These are phyloP conservation scores for Gossypium herbaceum DNA, from an alignment of 345 rosid genomes.

Conservation along the genomic window DNA sequence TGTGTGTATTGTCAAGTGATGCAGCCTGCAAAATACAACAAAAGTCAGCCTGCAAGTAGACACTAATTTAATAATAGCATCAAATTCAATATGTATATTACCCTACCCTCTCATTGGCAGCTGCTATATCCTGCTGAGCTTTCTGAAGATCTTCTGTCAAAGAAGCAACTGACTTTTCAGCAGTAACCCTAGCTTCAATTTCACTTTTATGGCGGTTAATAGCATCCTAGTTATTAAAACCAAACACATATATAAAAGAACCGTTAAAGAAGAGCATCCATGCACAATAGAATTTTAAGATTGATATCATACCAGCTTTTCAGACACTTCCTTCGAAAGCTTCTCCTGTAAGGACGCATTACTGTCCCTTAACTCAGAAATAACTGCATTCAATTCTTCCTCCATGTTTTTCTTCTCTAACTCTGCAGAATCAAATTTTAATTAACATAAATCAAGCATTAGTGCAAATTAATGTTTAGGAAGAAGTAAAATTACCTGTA, in stretches of 20 bases:
- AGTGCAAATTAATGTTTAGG: not conserved
- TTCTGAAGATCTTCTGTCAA: conserved; percentile 63
- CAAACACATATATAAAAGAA: not conserved
- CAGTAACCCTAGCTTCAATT: conserved; percentile 52
- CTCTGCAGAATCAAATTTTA: conserved; percentile 32
- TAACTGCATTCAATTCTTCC: conserved; percentile 33
- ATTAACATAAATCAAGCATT: not conserved
- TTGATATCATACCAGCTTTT: conserved; percentile 51
- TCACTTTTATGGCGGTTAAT: conserved; percentile 57
- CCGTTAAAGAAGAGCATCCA: not conserved
- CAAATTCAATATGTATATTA: not conserved
- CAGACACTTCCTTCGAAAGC: conserved; percentile 55
- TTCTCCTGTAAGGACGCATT: conserved; percentile 47
- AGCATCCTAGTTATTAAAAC: conserved; percentile 50
- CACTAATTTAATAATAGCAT: not conserved
- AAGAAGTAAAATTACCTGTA: conserved; percentile 36
- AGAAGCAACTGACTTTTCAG: conserved; percentile 58
- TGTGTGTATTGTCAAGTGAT: conserved; percentile 73
- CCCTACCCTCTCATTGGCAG: conserved; percentile 64
- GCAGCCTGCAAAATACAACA: conserved; percentile 39
- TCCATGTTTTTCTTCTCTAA: conserved; percentile 53
- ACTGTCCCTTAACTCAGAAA: conserved; percentile 47
- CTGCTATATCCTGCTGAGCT: conserved; percentile 59
- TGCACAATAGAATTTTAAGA: not conserved
- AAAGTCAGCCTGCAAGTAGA: not conserved